Conservation (phyloP, 768 basidiomycete genomes). For the Pleurotus cornucopiae region DNA sequence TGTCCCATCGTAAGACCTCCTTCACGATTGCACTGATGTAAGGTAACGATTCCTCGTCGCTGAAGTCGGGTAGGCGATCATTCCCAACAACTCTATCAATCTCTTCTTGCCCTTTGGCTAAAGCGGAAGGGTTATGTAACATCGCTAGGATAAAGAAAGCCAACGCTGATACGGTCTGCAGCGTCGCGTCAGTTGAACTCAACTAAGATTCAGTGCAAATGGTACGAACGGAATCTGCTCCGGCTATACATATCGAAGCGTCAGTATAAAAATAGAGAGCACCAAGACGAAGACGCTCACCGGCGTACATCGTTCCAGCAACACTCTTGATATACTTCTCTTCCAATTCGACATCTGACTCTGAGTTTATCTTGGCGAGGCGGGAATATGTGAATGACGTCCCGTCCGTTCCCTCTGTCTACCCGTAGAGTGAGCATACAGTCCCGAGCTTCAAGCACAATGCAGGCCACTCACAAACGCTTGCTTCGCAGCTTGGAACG, state of each 20-base stretch:
- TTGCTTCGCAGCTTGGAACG: constrained; percentile 25
- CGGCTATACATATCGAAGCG: constrained; percentile 12
- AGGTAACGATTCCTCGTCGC: constrained; percentile 21
- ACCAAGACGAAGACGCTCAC: constrained; percentile 9
- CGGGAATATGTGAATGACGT: constrained; percentile 19
- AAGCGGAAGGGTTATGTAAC: constrained; percentile 21
- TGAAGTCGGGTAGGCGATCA: constrained; percentile 24
- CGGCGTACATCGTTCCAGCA: constrained; percentile 22
- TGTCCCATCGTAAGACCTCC: constrained; percentile 27
- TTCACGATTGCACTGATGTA: constrained; percentile 28
- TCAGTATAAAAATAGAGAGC: neutral
- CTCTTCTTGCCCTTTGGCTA: constrained; percentile 25
- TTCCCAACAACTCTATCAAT: constrained; percentile 24
- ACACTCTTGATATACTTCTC: constrained; percentile 17
- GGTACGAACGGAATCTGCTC: constrained; percentile 25
- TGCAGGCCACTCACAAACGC: constrained; percentile 18
- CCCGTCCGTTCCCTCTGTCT: constrained; percentile 12
- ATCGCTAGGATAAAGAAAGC: constrained; percentile 24
- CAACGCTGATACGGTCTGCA: constrained; percentile 22
- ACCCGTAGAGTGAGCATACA: constrained; percentile 8
- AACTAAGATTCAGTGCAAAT: neutral
- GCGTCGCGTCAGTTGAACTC: neutral
- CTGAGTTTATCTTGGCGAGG: constrained; percentile 15
- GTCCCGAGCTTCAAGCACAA: neutral
- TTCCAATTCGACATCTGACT: constrained; percentile 11